Conservation (phyloP, 2,329 filamentous ascomycete species). For the Neonectria sp. region DNA sequence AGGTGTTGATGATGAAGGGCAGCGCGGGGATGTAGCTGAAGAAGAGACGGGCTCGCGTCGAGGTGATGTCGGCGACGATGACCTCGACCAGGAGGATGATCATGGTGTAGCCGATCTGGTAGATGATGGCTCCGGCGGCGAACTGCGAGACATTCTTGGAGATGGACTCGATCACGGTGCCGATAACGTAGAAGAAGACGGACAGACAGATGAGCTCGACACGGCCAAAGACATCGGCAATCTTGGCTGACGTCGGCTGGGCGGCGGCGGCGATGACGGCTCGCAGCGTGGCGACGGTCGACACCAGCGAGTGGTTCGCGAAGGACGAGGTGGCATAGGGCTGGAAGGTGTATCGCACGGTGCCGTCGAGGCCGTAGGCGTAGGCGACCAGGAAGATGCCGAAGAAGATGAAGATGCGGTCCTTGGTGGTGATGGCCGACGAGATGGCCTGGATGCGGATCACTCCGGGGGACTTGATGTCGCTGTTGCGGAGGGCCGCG, state of each 20-base stretch:
- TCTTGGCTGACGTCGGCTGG: conserved; percentile 71
- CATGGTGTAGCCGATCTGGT: conserved; percentile 75
- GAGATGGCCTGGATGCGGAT: conserved; percentile 71
- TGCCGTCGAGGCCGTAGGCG: conserved; percentile 74
- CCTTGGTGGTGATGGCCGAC: conserved; percentile 63
- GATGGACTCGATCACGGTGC: conserved; percentile 70
- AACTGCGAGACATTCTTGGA: conserved; percentile 66
- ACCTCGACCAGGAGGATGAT: conserved; percentile 75
- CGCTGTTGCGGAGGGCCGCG: conserved; percentile 46
- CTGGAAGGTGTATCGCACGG: conserved; percentile 70
- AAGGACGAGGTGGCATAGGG: conserved; percentile 68
- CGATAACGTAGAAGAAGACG: conserved; percentile 72
- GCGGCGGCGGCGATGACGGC: conserved; percentile 74
- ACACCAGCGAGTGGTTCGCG: conserved; percentile 67
- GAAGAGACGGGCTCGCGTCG: conserved; percentile 72
- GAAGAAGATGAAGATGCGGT: conserved; percentile 72
- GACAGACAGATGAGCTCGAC: conserved; percentile 70
- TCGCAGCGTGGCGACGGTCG: conserved; percentile 71
- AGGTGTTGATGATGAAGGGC: conserved; percentile 76
- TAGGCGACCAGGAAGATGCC: conserved; percentile 76
- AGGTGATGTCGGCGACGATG: conserved; percentile 75
- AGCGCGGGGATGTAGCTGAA: conserved; percentile 75
- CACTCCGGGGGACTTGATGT: conserved; percentile 67
- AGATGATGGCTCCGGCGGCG: conserved; percentile 71
- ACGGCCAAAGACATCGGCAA: conserved; percentile 76